Conservation (phyloP, 169 alveolate genomes). For the Eimeria sp. region DNA sequence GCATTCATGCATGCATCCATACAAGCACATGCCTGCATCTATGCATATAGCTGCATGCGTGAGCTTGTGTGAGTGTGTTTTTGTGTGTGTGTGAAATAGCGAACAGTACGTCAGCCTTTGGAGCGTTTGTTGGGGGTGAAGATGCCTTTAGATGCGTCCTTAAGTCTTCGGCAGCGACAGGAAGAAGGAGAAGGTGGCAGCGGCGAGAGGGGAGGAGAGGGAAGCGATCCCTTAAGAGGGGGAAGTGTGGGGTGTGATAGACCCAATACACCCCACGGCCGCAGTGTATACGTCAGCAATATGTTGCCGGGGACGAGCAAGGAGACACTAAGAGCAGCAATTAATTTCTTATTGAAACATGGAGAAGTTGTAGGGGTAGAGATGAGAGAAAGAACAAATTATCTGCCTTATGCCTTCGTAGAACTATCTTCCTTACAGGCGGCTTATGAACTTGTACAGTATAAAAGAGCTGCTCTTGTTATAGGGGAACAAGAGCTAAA, state of each 20-base stretch:
- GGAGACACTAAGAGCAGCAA: constrained; percentile 73
- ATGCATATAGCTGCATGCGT: background rate
- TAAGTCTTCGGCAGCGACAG: constrained; percentile 40
- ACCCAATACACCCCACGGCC: constrained; percentile 79
- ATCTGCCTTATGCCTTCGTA: constrained; percentile 78
- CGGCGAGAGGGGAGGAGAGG: background rate
- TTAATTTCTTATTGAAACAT: constrained; percentile 72
- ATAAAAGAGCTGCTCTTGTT: constrained; percentile 75
- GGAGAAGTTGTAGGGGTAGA: constrained; percentile 76
- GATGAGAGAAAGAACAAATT: constrained; percentile 77
- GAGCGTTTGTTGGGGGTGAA: constrained; percentile 78
- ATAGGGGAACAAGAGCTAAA: constrained; percentile 80
- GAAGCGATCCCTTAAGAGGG: background rate
- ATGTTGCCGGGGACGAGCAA: constrained; percentile 80
- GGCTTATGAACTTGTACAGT: constrained; percentile 80
- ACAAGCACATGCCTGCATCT: background rate
- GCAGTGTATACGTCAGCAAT: constrained; percentile 78
- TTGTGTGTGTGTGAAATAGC: background rate
- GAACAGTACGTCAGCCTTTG: constrained; percentile 82
- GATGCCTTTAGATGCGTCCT: constrained; percentile 81
- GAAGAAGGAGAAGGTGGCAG: background rate
- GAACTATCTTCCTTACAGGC: constrained; percentile 81
- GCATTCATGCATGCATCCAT: no score
- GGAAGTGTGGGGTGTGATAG: constrained; percentile 30
- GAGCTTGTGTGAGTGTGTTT: background rate